phyloP scores from a whole-genome alignment of 345 rosid genomes.

The Citrus cavaleriei region DNA sequence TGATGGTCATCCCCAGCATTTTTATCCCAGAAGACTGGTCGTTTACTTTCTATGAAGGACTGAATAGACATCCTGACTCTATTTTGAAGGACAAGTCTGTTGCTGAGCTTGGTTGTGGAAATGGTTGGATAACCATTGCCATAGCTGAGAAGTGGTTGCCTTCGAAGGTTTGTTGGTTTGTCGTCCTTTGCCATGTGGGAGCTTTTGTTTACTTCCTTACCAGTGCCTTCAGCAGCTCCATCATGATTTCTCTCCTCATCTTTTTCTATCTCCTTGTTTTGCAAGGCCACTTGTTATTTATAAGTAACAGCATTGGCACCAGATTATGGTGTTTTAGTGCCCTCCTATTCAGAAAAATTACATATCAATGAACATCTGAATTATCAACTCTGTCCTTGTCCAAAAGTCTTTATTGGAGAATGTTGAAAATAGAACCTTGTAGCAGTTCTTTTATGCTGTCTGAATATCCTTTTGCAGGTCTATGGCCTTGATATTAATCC shows the following conservation, averaged over 20 bases:
- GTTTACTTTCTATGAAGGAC: neutral
- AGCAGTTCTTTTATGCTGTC: neutral
- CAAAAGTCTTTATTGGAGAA: neutral
- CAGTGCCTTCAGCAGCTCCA: neutral
- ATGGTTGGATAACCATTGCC: slow-evolving; percentile 68
- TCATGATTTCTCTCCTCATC: neutral
- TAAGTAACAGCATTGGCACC: neutral
- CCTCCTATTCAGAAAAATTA: neutral
- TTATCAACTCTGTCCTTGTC: neutral
- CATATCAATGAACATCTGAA: slow-evolving; percentile 3
- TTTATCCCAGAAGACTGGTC: too few species aligned
- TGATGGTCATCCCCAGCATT: too few species aligned
- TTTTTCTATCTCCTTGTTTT: neutral
- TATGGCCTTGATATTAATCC: slow-evolving; percentile 78
- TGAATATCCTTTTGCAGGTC: slow-evolving; percentile 48
- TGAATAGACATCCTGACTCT: slow-evolving; percentile 89
- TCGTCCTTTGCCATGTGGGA: slow-evolving; percentile 20
- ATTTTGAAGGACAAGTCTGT: slow-evolving; percentile 86
- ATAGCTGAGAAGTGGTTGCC: neutral
- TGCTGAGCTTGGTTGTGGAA: slow-evolving; percentile 98
- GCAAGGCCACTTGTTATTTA: neutral
- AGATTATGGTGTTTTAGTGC: neutral
- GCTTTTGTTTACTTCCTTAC: slow-evolving; percentile 11
- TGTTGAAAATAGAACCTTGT: neutral
- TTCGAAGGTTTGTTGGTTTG: neutral